Base-by-base conservation (phyloP, 1,139 yeast genomes). In the Eremothecium sinecaudum region DNA sequence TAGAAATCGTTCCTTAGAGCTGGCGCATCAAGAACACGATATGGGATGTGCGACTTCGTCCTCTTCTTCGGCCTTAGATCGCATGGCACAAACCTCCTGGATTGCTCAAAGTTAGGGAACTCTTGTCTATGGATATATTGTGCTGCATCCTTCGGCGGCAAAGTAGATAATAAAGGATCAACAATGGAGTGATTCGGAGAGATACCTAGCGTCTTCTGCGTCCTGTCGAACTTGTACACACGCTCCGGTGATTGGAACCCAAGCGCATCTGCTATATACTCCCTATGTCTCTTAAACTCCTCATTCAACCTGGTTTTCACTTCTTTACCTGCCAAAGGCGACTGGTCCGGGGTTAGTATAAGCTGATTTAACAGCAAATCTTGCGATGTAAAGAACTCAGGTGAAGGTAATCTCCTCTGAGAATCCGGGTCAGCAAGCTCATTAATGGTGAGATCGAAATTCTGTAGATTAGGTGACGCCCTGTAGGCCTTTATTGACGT, bases 1-100 rank as follows among this genome's bases (percentile, higher is more conserved):
- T 86, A 86, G 53, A 77, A 86, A 53, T 86, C 95, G 50, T 83
- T 79, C 39, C 80, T 63, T 34, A 86, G 58, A 0, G 76, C 75
- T 0, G 87, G 90, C 0, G 93, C 93, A 50, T 79, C 84, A 15
- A 83, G 56, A 0, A 75, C 72, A 36, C 69, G 61, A 43, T 58
- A 69, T 0, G 75, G 71, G 17, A 58, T 53, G 25, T 59, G 61
- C 0, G 61, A 47, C 33, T 48, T 51, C 2, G 58, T 38, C 30
- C 48, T 46, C 29, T 36, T 45, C 20, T 41, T 34, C n/a, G 49
- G 43, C 37, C 51, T 34, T 22, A 25, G 34, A 11, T 31, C 19
- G 9, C 28, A 20, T 3, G 37, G 37, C 15, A 36, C 37, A 13
- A 36, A 26, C 18, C 40, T 30, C 25, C 19, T 33, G 11, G 30